These are phyloP conservation scores for Fusarium sp. DNA, from an alignment of 2,329 filamentous ascomycete species.

Conservation along the genomic window DNA sequence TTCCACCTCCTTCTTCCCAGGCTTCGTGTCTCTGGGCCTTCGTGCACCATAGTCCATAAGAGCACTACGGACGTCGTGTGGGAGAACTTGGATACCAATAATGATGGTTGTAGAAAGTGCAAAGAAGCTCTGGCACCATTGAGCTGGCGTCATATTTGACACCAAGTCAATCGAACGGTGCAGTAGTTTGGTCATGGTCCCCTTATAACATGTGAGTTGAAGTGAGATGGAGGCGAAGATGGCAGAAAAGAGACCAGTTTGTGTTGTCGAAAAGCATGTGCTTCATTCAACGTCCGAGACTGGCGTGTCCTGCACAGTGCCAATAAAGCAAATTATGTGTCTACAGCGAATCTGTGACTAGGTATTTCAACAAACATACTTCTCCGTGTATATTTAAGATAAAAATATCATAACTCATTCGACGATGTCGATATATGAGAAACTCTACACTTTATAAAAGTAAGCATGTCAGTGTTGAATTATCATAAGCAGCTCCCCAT, in stretches of 20 bases:
- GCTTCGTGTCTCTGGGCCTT: conserved; percentile 40
- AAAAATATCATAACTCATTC: background rate
- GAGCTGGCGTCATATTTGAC: conserved; percentile 42
- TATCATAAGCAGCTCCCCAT: background rate
- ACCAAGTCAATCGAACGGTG: conserved; percentile 1
- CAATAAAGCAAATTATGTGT: background rate
- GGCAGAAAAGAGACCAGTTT: background rate
- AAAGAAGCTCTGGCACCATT: conserved; percentile 61
- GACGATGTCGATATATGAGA: too few relatives aligned
- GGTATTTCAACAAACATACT: background rate
- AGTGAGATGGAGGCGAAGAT: background rate
- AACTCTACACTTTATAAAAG: background rate
- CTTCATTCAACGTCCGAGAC: background rate
- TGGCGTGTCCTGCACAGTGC: conserved; percentile 15
- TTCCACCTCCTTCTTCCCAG: conserved; percentile 24
- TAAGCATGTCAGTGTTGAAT: background rate
- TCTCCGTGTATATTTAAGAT: background rate
- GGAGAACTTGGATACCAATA: conserved; percentile 57
- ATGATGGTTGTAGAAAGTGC: conserved; percentile 55
- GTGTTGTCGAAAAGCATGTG: conserved; percentile 14
- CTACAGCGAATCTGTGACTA: background rate
- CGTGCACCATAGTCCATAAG: conserved; percentile 65
- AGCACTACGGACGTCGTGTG: conserved; percentile 56
- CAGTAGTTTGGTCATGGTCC: conserved; percentile 12
- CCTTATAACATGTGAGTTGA: background rate